A percentile compares a stretch with the other conserved stretches of the same genome.
Evolutionary conservation across 768 basidiomycete genomes (phyloP).

Genomic region (Coprinopsis sp.): DNA sequence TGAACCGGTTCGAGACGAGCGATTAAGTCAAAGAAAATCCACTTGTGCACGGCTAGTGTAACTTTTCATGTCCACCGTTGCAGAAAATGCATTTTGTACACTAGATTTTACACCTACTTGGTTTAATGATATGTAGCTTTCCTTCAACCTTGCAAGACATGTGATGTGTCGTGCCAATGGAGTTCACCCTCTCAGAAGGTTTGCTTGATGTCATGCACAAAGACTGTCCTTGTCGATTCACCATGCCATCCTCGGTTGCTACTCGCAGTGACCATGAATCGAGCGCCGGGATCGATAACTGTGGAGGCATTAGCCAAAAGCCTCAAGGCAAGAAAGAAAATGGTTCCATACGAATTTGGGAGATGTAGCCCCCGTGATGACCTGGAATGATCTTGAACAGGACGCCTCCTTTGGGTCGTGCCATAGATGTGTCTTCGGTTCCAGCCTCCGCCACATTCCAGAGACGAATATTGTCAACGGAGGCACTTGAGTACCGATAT

Average conservation of each 20-base stretch:
- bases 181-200: conserved; percentile 21
- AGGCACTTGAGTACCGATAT: conserved; percentile 56
- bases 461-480: conserved; percentile 85
- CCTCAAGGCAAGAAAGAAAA: conserved; percentile 1
- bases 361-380: conserved; percentile 92
- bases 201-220: conserved; percentile 83
- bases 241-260: conserved; percentile 95
- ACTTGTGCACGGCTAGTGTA: conserved; percentile 8
- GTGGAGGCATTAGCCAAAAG: conserved; percentile 13
- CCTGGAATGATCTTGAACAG: conserved; percentile 95
- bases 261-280: conserved; percentile 87
- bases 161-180: too few relatives aligned
- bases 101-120: conserved; percentile 2
- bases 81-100: conserved; percentile 4
- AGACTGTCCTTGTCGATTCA: conserved; percentile 83
- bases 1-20: too few relatives aligned
- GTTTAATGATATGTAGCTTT: neutral
- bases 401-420: conserved; percentile 60
- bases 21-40: too few relatives aligned
- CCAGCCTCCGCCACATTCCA: conserved; percentile 87
- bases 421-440: conserved; percentile 48
- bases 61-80: conserved; percentile 7
- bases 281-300: conserved; percentile 84
- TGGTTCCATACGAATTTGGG: conserved; percentile 70
- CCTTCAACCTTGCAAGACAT: too few relatives aligned